phyloP scores from a whole-genome alignment of 495 filamentous ascomycete species.

The Cercophora sp. region DNA sequence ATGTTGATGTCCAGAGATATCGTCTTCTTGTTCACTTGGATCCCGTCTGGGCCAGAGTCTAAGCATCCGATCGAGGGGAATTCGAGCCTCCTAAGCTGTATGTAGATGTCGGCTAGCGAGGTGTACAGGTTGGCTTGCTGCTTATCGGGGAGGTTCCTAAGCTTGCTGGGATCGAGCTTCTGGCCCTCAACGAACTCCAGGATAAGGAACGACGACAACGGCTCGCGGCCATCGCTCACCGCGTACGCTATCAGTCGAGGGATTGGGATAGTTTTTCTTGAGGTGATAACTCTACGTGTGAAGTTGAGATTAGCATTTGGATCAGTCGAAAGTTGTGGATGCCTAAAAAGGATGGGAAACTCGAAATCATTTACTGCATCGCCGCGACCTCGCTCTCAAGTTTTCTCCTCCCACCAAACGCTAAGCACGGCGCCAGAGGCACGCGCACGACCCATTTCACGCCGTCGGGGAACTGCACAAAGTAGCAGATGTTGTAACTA shows the following conservation, averaged over 20 bases:
- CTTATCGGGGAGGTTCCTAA: conserved; percentile 16
- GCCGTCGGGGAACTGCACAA: conserved; percentile 23
- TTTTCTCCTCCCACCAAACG: conserved; percentile 20
- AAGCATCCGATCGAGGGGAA: conserved; percentile 27
- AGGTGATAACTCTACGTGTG: not conserved
- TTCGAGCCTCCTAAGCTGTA: conserved; percentile 29
- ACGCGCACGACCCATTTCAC: conserved; percentile 31
- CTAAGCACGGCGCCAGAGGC: conserved; percentile 26
- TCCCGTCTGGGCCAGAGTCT: conserved; percentile 12
- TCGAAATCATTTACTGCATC: conserved; percentile 23
- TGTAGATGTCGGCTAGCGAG: conserved; percentile 25
- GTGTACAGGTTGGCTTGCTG: conserved; percentile 18
- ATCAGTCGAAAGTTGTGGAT: not conserved
- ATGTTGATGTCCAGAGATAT: conserved; percentile 26
- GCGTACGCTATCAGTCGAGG: conserved; percentile 23
- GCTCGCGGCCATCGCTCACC: conserved; percentile 13
- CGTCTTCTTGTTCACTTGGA: conserved; percentile 21
- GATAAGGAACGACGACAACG: conserved; percentile 24
- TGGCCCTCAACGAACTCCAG: conserved; percentile 27
- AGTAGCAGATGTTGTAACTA: conserved; percentile 33
- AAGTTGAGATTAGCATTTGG: not conserved
- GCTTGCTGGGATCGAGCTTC: conserved; percentile 15
- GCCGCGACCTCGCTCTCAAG: conserved; percentile 29
- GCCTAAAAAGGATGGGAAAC: not conserved
- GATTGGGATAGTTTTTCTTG: conserved; percentile 27